A percentile compares a stretch with the other conserved stretches of the same genome.
These are phyloP conservation scores for Heracleum sosnowskyi DNA, from an alignment of 129 eudicot genomes.

Conservation along the genomic window DNA sequence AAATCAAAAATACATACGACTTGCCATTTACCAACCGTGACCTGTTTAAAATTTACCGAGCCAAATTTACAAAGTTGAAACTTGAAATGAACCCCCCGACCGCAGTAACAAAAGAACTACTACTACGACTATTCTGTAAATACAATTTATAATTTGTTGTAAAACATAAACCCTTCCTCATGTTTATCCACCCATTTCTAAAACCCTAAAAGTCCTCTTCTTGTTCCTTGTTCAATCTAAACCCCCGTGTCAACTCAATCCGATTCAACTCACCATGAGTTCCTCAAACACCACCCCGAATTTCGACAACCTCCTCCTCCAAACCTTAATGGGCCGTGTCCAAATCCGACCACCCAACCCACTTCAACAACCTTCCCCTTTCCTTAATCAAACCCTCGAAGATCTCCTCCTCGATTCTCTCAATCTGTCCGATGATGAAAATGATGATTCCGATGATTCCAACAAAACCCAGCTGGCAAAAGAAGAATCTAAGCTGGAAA, in stretches of 20 bases:
- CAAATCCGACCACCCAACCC: not conserved
- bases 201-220: slow-evolving; percentile 1
- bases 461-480: slow-evolving; percentile 3
- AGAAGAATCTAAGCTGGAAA: slow-evolving; percentile 5
- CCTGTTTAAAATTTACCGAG: too few relatives aligned
- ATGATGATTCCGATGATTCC: not conserved
- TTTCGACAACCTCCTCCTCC: not conserved
- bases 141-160: not conserved
- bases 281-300: slow-evolving; percentile 1
- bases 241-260: not conserved
- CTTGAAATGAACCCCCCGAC: too few relatives aligned
- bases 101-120: too few relatives aligned
- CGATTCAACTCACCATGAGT: not conserved
- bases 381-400: slow-evolving; percentile 6
- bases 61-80: too few relatives aligned
- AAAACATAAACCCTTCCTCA: slow-evolving; percentile 9
- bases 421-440: not conserved
- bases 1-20: too few relatives aligned
- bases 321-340: slow-evolving; percentile 4
- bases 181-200: not conserved
- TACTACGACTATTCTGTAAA: too few relatives aligned
- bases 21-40: too few relatives aligned
- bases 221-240: not conserved
- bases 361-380: slow-evolving; percentile 1
- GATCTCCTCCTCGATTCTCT: slow-evolving; percentile 8